Percentiles rank a stretch among this genome's conserved stretches.
Conservation (phyloP, 2,329 filamentous ascomycete species). For the Chaetomium olivaceum region DNA sequence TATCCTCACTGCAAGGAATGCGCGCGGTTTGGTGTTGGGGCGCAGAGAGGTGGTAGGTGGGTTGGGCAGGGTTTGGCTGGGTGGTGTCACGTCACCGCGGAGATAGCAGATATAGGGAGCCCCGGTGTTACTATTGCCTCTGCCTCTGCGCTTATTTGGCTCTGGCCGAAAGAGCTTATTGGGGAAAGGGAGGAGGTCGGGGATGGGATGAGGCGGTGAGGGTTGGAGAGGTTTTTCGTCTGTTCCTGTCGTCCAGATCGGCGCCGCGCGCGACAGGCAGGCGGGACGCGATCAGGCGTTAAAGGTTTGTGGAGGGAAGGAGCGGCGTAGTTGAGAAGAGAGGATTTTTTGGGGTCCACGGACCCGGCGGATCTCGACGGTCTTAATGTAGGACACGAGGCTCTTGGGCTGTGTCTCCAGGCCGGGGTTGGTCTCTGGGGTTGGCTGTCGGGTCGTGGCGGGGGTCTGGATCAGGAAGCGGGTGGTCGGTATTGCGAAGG, state of each 20-base stretch:
- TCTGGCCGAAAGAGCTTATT: background rate
- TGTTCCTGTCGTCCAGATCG: constrained; percentile 18
- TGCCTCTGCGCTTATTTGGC: background rate
- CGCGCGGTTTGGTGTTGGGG: background rate
- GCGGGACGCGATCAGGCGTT: background rate
- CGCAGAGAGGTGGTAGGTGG: background rate
- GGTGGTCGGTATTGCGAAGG: constrained; percentile 15
- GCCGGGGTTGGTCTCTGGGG: constrained; percentile 16
- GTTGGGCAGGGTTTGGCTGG: background rate
- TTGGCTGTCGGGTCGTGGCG: constrained; percentile 28
- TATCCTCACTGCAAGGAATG: background rate
- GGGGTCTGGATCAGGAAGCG: constrained; percentile 17
- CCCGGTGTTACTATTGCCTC: background rate
- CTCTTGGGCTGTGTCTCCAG: constrained; percentile 19
- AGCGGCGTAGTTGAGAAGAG: constrained; percentile 17
- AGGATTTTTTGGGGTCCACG: constrained; percentile 27
- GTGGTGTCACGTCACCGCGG: background rate
- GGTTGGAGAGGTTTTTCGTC: background rate
- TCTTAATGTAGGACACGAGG: constrained; percentile 19
- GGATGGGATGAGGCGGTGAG: constrained; percentile 2
- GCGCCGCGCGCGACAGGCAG: constrained; percentile 16
- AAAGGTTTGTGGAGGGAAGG: background rate
- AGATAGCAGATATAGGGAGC: background rate
- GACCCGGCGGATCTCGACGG: constrained; percentile 22
- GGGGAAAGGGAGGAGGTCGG: background rate